Evolutionary conservation across 192 early-diverging fungal species (phyloP), one percentile per base, ranked within the genome.

Genomic region (Ramicandelaber brevisporus): DNA sequence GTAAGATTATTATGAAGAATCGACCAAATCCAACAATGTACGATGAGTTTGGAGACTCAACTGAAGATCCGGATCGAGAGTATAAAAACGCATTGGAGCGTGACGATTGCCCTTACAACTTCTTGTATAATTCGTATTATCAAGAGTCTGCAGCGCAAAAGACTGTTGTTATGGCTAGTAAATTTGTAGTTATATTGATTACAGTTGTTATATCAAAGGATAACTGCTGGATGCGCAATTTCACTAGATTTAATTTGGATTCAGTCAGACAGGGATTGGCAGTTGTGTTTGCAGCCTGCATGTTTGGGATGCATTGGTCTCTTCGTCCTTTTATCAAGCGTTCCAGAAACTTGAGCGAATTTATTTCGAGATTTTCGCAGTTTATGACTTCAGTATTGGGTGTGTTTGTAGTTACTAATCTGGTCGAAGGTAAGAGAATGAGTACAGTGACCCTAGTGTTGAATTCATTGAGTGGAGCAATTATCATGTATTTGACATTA

Each of bases 301-400:
- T 66, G 39, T 45, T 72, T 20, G 36, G 54, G n/a, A 41, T 53
- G 20, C 63, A 64, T 40, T 60, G 61, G 37, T 39, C 53, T 20
- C 55, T 57, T 15, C 43, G 63, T 21, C 63, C 69, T 21, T 72
- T 51, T 34, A 50, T 72, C 25, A 57, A 64, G 15, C 51, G 50
- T 6, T 58, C 58, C 1, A 59, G 60, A 1, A 72, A 72, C 29
- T 29, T 52, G 13, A 38, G 56, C 7, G 61, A 48, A 22, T 48
- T 64, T 28, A 31, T 59, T 26, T 52, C 48, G 11, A 33, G 65
- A 10, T 26, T 51, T 7, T 49, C 45, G 9, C 32, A 59, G 1
- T 25, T 64, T 8, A 36, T 49, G 1, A 57, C 50, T 2, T 52
- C 44, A 1, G 32, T 58, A 1, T 46, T 67, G 16, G 65, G 61